Base-by-base conservation (phyloP, 2,329 filamentous ascomycete species). In the Aspergillus floridensis region DNA sequence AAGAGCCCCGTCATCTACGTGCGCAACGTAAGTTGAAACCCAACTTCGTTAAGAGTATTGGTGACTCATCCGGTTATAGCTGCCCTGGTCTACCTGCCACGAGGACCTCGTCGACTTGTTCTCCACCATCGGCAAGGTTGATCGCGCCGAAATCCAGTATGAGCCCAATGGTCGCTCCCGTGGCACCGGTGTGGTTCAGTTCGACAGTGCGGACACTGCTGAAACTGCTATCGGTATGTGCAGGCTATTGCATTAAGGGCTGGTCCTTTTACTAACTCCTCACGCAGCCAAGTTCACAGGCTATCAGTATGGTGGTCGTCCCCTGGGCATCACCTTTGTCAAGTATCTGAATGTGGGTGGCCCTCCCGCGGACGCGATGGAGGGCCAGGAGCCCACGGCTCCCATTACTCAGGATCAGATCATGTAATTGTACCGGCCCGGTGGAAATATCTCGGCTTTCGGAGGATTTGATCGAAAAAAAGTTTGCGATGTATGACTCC, bases 101-200 rank as follows among this genome's bases (percentile, higher is more conserved):
- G 95, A 99, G 64, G 95, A 99, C 76, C 82, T 99, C 26, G 87
- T 98, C 59, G 95, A 99, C 75, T 84, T 99, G 21, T 99, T 99
- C 81, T 93, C 90, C 19, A 99, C 95, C 11, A 99, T 99, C 71
- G 95, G 95, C 65, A 96, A 96, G 76, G 95, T 99, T 60, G 92
- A 97, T 71, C 92, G 95, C 70, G 95, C 95, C n/a, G 95, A 99
- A 79, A 98, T 99, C 59, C 95, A 99, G 78, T 98, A 99, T 72
- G 95, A 99, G 76, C 90, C 91, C 4, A 98, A 96, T 71, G 95
- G 95, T 49, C 91, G 95, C 69, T 99, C 95, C 61, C 90, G 92
- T 65, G 95, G 95, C 65, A 95, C 91, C 60, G 95, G 95, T 73
- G 95, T 99, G n/a, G 95, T 99, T 58, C 88, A 95, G 63, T 98